Conservation (phyloP, 2,329 filamentous ascomycete genomes). For the Emmonsiellopsis sp. region DNA sequence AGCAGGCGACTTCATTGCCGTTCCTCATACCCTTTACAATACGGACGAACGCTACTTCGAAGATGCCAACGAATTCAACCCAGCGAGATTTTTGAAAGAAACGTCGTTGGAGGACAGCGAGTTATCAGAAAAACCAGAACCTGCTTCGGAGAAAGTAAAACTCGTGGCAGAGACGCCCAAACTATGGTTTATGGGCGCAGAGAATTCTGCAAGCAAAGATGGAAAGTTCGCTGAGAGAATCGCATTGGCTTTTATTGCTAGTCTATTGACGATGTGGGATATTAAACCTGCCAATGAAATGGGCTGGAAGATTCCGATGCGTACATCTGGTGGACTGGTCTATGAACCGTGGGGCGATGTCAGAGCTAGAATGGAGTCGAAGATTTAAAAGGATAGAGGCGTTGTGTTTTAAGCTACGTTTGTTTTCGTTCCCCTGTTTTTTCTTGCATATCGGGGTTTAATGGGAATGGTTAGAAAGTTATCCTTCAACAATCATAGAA, state of each 20-base stretch:
- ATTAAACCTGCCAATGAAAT: conserved; percentile 38
- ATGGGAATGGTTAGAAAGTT: background rate
- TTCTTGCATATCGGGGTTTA: background rate
- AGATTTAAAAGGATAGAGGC: conserved; percentile 15
- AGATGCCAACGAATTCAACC: conserved; percentile 34
- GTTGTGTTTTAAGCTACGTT: background rate
- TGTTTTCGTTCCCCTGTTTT: background rate
- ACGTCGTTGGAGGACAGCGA: conserved; percentile 26
- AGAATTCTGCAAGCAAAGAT: conserved; percentile 31
- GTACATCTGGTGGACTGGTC: conserved; percentile 39
- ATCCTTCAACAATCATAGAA: background rate
- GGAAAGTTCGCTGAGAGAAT: conserved; percentile 42
- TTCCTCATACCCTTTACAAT: conserved; percentile 37
- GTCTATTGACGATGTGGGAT: conserved; percentile 48
- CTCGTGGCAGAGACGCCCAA: conserved; percentile 30
- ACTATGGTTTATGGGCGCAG: conserved; percentile 42
- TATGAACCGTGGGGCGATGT: conserved; percentile 44
- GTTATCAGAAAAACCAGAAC: conserved; percentile 17
- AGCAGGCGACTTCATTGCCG: conserved; percentile 34
- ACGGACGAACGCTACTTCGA: conserved; percentile 31
- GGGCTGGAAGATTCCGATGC: conserved; percentile 43
- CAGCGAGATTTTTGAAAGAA: conserved; percentile 38
- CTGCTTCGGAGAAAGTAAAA: conserved; percentile 2
- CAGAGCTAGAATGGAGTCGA: conserved; percentile 44
- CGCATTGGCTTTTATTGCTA: conserved; percentile 42